Base-by-base conservation (phyloP, 169 alveolate species). In the Cryptosporidium ryanae region DNA sequence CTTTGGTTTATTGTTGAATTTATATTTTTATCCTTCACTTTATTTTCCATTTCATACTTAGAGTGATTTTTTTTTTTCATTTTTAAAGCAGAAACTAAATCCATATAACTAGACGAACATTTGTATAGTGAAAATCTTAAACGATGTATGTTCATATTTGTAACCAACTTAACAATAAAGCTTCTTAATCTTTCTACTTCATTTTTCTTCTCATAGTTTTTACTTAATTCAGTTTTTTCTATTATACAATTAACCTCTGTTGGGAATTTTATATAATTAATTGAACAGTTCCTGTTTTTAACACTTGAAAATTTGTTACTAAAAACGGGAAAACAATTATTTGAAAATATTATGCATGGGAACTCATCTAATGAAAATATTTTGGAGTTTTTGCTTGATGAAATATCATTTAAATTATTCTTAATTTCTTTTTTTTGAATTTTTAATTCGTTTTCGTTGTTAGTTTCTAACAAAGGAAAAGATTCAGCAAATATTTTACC, bases 261-360 rank as follows among this genome's bases (percentile, higher is more conserved):
- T 34, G 87, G 87, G 38, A 76, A 76, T 25, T 76, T 76, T 18
- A 76, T 18, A 52, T 13, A 76, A 8, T 76, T 70, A 2, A 76
- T 23, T 18, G 87, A 57, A 18, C 38, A 21, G 23, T 57, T 61
- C 18, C 87, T 49, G 64, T 55, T 38, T 23, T 18, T 59, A 4
- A 61, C 38, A 15, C 15, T 32, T 17, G 76, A 55, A 65, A 76
- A 76, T 23, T 44, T 38, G 7, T 12, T 59, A 43, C 63, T 76
- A 29, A 18, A 55, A 32, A 61, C 49, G 18, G 87, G 71, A 12
- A 23, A 46, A 29, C 87, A 76, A 25, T 76, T 76, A 29, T 76
- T 50, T 17, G 87, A 76, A 61, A 76, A 76, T 32, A 76, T 76
- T n/a, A 76, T 76, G 27, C 87, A 76, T 7, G 87, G 87, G 18